Evolutionary conservation across 805 yeast genomes (phyloP), one percentile per base, ranked within the genome.

Genomic region (Zygoascus biomembranicola): DNA sequence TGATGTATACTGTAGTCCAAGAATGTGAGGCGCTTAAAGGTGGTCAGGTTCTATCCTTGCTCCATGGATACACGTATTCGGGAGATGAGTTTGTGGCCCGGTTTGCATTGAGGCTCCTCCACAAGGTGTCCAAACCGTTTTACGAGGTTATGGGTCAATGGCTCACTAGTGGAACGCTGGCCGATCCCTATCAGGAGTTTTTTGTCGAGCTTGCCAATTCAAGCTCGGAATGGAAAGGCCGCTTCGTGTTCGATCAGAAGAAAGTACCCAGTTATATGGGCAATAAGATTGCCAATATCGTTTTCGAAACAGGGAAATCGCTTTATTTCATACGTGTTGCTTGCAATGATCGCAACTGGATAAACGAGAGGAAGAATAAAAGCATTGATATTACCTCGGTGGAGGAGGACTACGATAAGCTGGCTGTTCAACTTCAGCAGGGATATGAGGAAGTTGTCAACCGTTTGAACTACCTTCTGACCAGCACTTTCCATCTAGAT

Each of bases 321-420:
- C 69, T 84, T 5, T 74, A 79, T 9, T 90, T 84, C 63, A 69
- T 90, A 47, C 78, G 80, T 39, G 72, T 72, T 28, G 76, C 77
- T 45, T 88, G 96, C 67, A 77, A 78, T 35, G 94, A 87, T 59
- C 69, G 80, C 28, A 75, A 75, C 42, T 88, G 94, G 90, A 68
- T 74, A 8, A 63, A 67, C 59, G 55, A 41, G 23, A 44, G 52
- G 8, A 47, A 32, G n/a, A 31, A 46, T n/a, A 11, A 14, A n/a
- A 35, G 10, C 18, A 10, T 47, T 4, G 42, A 39, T 37, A 16
- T 41, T 19, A 9, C 35, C 11, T 35, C 53, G 18, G 52, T 31
- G 23, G 51, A 56, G 13, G 65, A 63, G 52, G 55, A 55, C 26
- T 54, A 56, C 9, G 57, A 52, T 6, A 45, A 41, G 20, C 48